Percentiles rank a stretch among this genome's conserved stretches.
These are phyloP conservation scores for Aschersonia sp. DNA, from an alignment of 2,329 filamentous ascomycete genomes.

Conservation along the genomic window DNA sequence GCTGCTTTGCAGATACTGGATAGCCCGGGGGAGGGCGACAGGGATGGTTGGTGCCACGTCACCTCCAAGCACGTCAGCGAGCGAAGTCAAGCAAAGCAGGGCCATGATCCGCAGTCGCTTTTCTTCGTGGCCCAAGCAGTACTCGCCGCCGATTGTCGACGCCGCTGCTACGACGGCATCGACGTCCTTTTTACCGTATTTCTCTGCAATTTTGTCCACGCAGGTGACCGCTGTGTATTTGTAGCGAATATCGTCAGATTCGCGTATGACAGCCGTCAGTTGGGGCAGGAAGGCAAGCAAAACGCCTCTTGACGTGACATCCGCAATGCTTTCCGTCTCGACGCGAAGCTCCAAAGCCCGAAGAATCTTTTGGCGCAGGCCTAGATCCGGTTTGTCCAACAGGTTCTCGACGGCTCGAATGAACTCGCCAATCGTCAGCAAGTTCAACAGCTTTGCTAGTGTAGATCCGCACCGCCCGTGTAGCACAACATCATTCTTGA, in stretches of 20 bases:
- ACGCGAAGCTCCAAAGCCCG: slow-evolving; percentile 71
- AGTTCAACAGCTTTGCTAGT: slow-evolving; percentile 65
- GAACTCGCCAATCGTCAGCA: slow-evolving; percentile 78
- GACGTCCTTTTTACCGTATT: slow-evolving; percentile 85
- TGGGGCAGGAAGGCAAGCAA: slow-evolving; percentile 69
- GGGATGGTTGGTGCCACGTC: slow-evolving; percentile 76
- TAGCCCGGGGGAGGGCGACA: slow-evolving; percentile 54
- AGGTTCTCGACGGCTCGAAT: slow-evolving; percentile 76
- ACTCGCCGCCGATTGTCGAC: slow-evolving; percentile 57
- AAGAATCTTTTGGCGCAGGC: slow-evolving; percentile 66
- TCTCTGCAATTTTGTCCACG: slow-evolving; percentile 84
- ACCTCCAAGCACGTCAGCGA: slow-evolving; percentile 78
- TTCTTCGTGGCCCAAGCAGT: slow-evolving; percentile 64
- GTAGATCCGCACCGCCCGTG: slow-evolving; percentile 51
- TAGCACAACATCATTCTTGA: slow-evolving; percentile 41
- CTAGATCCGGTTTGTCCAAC: slow-evolving; percentile 59
- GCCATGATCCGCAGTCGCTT: slow-evolving; percentile 65
- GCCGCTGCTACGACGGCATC: slow-evolving; percentile 64
- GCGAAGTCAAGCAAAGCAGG: slow-evolving; percentile 76
- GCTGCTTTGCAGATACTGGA: slow-evolving; percentile 56
- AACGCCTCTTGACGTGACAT: slow-evolving; percentile 52
- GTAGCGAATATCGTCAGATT: slow-evolving; percentile 57
- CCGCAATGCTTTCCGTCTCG: slow-evolving; percentile 54
- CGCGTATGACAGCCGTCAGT: slow-evolving; percentile 61
- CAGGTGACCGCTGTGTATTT: slow-evolving; percentile 80